A percentile compares a stretch with the other conserved stretches of the same genome.
Evolutionary conservation across 2,329 filamentous ascomycete genomes (phyloP).

Genomic region (Cercospora berteroae): DNA sequence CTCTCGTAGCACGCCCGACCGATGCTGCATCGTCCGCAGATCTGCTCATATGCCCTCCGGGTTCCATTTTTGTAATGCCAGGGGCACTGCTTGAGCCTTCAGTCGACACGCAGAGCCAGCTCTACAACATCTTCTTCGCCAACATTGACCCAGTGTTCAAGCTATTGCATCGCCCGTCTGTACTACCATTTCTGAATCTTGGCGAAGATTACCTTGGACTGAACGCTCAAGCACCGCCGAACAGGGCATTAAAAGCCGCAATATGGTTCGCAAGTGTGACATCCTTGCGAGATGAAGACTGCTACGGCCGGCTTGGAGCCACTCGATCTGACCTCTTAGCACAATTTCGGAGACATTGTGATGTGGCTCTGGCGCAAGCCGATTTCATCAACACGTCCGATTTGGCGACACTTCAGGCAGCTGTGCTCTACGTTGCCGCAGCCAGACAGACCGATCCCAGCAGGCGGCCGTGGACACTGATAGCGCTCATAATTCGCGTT

Average conservation of each 20-base stretch:
- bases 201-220: conserved; percentile 30
- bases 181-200: conserved; percentile 28
- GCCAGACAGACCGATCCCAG: conserved; percentile 30
- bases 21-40: conserved; percentile 19
- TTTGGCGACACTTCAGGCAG: conserved; percentile 34
- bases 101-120: conserved; percentile 15
- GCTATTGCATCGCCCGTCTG: conserved; percentile 32
- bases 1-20: background rate
- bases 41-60: conserved; percentile 34
- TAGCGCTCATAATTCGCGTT: conserved; percentile 33
- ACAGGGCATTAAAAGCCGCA: conserved; percentile 31
- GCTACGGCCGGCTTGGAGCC: conserved; percentile 21
- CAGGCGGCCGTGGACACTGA: conserved; percentile 35
- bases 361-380: conserved; percentile 34
- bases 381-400: conserved; percentile 36
- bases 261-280: conserved; percentile 36
- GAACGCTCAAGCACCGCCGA: conserved; percentile 24
- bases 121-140: conserved; percentile 28
- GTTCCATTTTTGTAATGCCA: conserved; percentile 34
- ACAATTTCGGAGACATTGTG: conserved; percentile 29
- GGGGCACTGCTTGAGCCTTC: conserved; percentile 32
- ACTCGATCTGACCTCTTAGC: conserved; percentile 24
- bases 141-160: conserved; percentile 36
- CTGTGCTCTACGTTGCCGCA: conserved; percentile 29
- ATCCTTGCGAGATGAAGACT: conserved; percentile 34